A percentile compares a stretch with the other conserved stretches of the same genome.
Conservation (phyloP, 768 basidiomycete species). For the Lentinula sp. region DNA sequence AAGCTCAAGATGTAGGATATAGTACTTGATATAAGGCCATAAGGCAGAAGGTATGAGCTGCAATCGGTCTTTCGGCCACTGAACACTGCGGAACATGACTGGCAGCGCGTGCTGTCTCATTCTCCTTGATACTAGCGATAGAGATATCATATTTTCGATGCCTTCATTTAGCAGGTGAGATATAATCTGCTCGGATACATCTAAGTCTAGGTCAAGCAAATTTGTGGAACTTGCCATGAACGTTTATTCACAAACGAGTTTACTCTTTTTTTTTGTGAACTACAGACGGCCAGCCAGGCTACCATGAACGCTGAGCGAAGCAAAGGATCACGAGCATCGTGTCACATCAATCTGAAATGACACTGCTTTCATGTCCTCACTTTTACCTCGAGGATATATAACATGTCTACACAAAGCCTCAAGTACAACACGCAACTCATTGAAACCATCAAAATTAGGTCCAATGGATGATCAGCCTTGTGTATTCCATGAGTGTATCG, state of each 20-base stretch:
- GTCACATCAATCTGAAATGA: background rate
- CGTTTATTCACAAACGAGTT: too few relatives aligned
- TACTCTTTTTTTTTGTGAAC: too few relatives aligned
- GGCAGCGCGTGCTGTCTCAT: background rate
- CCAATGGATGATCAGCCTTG: background rate
- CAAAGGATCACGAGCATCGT: too few relatives aligned
- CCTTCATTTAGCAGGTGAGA: background rate
- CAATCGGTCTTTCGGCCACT: background rate
- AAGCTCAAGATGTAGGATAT: background rate
- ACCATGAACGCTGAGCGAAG: too few relatives aligned
- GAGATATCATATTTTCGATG: background rate
- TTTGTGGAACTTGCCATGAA: background rate
- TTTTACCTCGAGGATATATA: background rate
- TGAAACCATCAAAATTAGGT: background rate
- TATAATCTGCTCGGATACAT: background rate
- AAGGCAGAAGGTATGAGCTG: constrained; percentile 1
- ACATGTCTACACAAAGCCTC: background rate
- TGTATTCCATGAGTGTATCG: background rate
- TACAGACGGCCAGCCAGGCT: too few relatives aligned
- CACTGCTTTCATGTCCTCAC: background rate
- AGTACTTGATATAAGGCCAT: constrained; percentile 6
- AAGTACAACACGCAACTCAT: background rate
- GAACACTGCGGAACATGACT: background rate
- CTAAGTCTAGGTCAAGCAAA: background rate
- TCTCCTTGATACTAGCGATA: background rate